Percentiles rank a stretch among this genome's conserved stretches.
phyloP scores from a whole-genome alignment of 2,329 filamentous ascomycete species.

The Ascocoryne sarcoides region DNA sequence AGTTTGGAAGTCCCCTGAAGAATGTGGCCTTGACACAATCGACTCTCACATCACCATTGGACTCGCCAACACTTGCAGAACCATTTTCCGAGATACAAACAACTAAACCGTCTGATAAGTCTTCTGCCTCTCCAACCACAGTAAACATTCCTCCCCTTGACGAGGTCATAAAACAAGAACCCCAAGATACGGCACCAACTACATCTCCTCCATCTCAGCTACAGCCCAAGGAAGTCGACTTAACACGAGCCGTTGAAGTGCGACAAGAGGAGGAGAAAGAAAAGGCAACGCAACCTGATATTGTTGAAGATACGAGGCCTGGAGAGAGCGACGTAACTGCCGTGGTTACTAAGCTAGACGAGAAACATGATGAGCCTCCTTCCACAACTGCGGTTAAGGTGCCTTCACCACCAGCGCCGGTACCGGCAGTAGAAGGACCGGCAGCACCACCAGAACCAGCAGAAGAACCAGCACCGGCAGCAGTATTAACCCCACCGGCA shows the following conservation, averaged over 20 bases:
- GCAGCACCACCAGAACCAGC: neutral
- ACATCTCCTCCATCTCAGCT: slow-evolving; percentile 17
- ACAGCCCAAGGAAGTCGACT: slow-evolving; percentile 14
- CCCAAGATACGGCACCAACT: slow-evolving; percentile 7
- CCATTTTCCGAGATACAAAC: slow-evolving; percentile 2
- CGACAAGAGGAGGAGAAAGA: slow-evolving; percentile 19
- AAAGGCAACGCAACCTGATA: slow-evolving; percentile 24
- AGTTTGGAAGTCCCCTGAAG: slow-evolving; percentile 25
- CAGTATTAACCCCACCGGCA: neutral
- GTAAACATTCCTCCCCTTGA: slow-evolving; percentile 1
- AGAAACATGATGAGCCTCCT: neutral
- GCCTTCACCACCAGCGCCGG: neutral
- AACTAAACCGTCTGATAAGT: neutral
- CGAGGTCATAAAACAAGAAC: slow-evolving; percentile 13
- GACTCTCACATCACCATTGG: slow-evolving; percentile 20
- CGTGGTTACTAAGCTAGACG: neutral
- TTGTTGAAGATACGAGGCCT: slow-evolving; percentile 15
- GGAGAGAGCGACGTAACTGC: slow-evolving; percentile 6
- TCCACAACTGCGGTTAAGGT: neutral
- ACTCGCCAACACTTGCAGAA: slow-evolving; percentile 9
- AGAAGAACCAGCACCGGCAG: too few relatives aligned
- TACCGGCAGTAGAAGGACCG: neutral
- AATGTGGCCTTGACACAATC: slow-evolving; percentile 23
- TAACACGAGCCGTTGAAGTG: slow-evolving; percentile 6
- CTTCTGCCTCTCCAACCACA: neutral